Evolutionary conservation across 257 asterid genomes (phyloP).

Genomic region (Solanum commersonii): DNA sequence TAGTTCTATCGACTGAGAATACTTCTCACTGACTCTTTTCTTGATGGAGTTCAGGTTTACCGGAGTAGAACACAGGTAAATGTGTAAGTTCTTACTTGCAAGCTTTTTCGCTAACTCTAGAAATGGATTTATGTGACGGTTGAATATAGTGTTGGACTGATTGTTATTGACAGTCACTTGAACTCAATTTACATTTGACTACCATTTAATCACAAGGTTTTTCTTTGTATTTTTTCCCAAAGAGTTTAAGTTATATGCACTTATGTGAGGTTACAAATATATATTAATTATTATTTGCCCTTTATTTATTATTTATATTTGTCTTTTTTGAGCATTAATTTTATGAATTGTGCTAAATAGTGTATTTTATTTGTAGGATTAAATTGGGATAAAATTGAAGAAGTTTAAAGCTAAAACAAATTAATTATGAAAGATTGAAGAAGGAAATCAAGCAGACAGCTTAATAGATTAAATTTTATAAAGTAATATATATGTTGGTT

Average conservation of each 20-base stretch:
- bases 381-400: too few relatives aligned
- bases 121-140: background rate
- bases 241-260: background rate
- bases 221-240: background rate
- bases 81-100: conserved; percentile 8
- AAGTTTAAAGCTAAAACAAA: too few relatives aligned
- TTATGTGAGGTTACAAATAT: too few relatives aligned
- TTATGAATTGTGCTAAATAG: too few relatives aligned
- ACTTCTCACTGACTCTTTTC: conserved; percentile 9
- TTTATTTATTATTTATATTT: too few relatives aligned
- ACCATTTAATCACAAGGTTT: background rate
- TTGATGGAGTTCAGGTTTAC: conserved; percentile 31
- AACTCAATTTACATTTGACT: background rate
- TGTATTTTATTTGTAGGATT: too few relatives aligned
- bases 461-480: too few relatives aligned
- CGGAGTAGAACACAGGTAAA: conserved; percentile 35
- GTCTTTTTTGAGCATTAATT: too few relatives aligned
- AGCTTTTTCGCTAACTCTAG: conserved; percentile 34
- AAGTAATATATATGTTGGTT: too few relatives aligned
- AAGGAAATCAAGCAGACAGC: too few relatives aligned
- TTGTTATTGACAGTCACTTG: background rate
- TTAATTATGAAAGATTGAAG: too few relatives aligned
- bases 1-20: conserved; percentile 7
- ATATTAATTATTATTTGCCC: too few relatives aligned
- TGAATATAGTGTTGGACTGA: background rate